A percentile compares a stretch with the other conserved stretches of the same genome.
phyloP scores from a whole-genome alignment of 495 filamentous ascomycete species.

The Ascodesmis nigricans region DNA sequence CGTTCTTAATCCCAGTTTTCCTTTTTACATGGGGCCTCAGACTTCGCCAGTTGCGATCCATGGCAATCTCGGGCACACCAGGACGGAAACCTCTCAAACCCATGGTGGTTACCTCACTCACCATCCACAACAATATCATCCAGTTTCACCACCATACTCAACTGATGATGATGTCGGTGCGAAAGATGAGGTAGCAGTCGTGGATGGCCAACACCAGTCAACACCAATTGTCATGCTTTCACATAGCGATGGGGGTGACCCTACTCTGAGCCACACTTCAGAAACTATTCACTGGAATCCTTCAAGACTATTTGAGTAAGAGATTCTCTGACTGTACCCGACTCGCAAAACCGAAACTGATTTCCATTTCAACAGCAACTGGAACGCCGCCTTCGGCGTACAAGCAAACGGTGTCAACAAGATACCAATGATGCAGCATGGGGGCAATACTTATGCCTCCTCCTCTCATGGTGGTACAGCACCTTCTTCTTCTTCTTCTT shows the following conservation, averaged over 20 bases:
- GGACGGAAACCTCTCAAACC: conserved; percentile 25
- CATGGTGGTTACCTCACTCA: too few relatives aligned
- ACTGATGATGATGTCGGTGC: conserved; percentile 48
- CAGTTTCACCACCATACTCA: conserved; percentile 66
- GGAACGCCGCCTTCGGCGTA: conserved; percentile 22
- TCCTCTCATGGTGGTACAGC: conserved; percentile 33
- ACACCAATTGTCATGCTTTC: too few relatives aligned
- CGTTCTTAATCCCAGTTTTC: conserved; percentile 69
- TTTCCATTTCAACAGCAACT: conserved; percentile 15
- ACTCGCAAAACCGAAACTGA: neutral
- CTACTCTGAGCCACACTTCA: too few relatives aligned
- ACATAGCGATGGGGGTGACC: too few relatives aligned
- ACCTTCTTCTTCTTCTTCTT: too few relatives aligned
- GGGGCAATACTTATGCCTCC: conserved; percentile 31
- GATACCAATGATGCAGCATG: conserved; percentile 21
- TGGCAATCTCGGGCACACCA: conserved; percentile 39
- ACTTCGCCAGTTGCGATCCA: conserved; percentile 26
- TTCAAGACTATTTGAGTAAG: conserved; percentile 81
- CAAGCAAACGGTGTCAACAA: conserved; percentile 12
- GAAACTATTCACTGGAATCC: conserved; percentile 75
- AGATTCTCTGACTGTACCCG: neutral
- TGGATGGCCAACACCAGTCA: too few relatives aligned
- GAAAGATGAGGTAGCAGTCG: conserved; percentile 64
- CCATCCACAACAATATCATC: too few relatives aligned
- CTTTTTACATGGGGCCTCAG: conserved; percentile 34